These are phyloP conservation scores for Apiospora pterosperma DNA, from an alignment of 2,329 filamentous ascomycete species.

Conservation along the genomic window DNA sequence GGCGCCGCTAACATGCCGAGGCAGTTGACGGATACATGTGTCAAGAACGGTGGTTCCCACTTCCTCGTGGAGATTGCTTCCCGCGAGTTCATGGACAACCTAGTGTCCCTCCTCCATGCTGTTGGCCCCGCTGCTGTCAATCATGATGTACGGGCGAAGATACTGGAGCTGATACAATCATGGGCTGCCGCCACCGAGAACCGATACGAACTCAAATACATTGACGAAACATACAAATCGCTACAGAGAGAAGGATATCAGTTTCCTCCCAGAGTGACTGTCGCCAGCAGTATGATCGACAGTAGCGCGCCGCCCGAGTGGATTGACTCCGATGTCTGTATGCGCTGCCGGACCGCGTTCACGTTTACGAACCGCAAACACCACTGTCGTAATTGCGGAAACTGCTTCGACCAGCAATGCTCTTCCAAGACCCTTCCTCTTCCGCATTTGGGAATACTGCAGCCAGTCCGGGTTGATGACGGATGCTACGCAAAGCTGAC, in stretches of 20 bases:
- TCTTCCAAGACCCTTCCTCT: conserved; percentile 85
- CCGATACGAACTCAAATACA: conserved; percentile 77
- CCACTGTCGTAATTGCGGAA: conserved; percentile 96
- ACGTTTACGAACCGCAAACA: conserved; percentile 98
- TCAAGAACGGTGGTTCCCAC: conserved; percentile 95
- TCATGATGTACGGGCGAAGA: conserved; percentile 81
- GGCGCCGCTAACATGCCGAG: conserved; percentile 6
- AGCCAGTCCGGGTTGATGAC: conserved; percentile 91
- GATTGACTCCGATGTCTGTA: conserved; percentile 96
- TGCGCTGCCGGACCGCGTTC: conserved; percentile 93
- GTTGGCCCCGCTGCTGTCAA: conserved; percentile 74
- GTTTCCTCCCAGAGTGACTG: conserved; percentile 82
- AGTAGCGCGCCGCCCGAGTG: conserved; percentile 97
- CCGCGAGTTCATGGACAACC: conserved; percentile 96
- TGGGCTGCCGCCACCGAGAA: conserved; percentile 91
- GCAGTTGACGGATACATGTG: conserved; percentile 92
- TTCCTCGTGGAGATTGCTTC: conserved; percentile 95
- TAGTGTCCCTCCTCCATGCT: conserved; percentile 84
- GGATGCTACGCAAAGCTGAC: conserved; percentile 90
- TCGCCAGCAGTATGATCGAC: conserved; percentile 97
- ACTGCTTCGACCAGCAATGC: conserved; percentile 94
- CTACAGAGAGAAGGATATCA: conserved; percentile 82
- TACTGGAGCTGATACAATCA: conserved; percentile 87
- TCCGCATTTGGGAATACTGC: conserved; percentile 87
- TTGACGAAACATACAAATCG: conserved; percentile 80